Percentiles rank a stretch among this genome's conserved stretches.
Conservation (phyloP, 257 asterid genomes). For the Hygrophila difformis region DNA sequence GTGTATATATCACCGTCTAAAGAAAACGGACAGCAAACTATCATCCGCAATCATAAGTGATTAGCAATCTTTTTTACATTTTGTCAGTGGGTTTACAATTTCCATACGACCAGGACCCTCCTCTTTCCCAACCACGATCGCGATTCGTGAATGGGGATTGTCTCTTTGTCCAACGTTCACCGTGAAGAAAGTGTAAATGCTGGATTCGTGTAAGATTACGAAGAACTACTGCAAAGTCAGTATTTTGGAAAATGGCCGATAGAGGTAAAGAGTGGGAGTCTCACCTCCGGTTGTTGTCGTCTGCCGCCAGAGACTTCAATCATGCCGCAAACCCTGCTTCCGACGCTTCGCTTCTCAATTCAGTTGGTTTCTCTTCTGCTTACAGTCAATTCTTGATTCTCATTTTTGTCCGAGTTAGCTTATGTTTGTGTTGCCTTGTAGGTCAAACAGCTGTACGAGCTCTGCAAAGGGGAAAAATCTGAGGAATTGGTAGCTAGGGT, state of each 20-base stretch:
- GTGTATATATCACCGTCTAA: no score
- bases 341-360: constrained; percentile 62
- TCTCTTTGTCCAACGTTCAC: no score
- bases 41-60: no score
- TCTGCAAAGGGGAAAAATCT: constrained; percentile 68
- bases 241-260: constrained; percentile 23
- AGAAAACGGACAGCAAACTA: no score
- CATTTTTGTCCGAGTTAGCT: constrained; percentile 1
- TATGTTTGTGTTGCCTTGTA: constrained; percentile 18
- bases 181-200: no score
- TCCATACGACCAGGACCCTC: no score
- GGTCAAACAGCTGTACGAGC: constrained; percentile 60
- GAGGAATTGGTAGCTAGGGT: constrained; percentile 77
- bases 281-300: constrained; percentile 69
- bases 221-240: no score
- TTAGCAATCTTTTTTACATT: no score
- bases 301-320: constrained; percentile 72
- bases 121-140: no score
- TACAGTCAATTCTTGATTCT: neutral
- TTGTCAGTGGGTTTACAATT: no score
- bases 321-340: constrained; percentile 60
- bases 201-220: no score
- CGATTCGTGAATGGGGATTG: no score
- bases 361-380: constrained; percentile 25
- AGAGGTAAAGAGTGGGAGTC: constrained; percentile 55